Evolutionary conservation across 306 rosid genomes (phyloP).

Genomic region (Medicago lupulina): DNA sequence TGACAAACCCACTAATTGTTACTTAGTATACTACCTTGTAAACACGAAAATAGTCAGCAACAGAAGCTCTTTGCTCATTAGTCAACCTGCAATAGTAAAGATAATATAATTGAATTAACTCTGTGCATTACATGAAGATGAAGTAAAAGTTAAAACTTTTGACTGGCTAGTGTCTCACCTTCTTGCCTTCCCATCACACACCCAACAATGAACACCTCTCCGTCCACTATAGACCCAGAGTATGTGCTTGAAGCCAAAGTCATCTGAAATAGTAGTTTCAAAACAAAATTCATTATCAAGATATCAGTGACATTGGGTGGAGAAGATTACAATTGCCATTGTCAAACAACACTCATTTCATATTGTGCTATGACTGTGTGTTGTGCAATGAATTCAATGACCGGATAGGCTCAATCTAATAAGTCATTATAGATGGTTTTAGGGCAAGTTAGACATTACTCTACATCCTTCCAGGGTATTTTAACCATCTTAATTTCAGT

Average conservation of each 20-base stretch:
- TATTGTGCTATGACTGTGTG: neutral
- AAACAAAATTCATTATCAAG: slow-evolving; percentile 11
- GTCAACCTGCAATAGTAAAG: slow-evolving; percentile 62
- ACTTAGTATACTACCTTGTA: slow-evolving; percentile 62
- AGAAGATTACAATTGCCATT: neutral
- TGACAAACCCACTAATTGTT: slow-evolving; percentile 16
- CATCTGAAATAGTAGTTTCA: slow-evolving; percentile 59
- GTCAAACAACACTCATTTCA: neutral
- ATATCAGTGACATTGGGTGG: slow-evolving; percentile 10
- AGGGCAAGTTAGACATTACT: neutral
- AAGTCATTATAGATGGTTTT: neutral
- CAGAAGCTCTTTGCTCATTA: slow-evolving; percentile 82
- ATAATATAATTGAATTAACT: slow-evolving; percentile 31
- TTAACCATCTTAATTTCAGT: slow-evolving; percentile 9
- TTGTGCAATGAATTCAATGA: neutral
- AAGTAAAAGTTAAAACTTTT: slow-evolving; percentile 19
- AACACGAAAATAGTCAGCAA: slow-evolving; percentile 87
- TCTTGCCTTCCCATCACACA: slow-evolving; percentile 89
- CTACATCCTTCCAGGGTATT: neutral
- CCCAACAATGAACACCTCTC: slow-evolving; percentile 97
- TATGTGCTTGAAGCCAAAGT: slow-evolving; percentile 86
- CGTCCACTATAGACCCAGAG: slow-evolving; percentile 97
- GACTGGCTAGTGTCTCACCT: slow-evolving; percentile 52
- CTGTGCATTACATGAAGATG: slow-evolving; percentile 7
- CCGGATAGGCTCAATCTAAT: neutral